Evolutionary conservation across 495 filamentous ascomycete genomes (phyloP).

Genomic region (Lindgomyces ingoldianus): DNA sequence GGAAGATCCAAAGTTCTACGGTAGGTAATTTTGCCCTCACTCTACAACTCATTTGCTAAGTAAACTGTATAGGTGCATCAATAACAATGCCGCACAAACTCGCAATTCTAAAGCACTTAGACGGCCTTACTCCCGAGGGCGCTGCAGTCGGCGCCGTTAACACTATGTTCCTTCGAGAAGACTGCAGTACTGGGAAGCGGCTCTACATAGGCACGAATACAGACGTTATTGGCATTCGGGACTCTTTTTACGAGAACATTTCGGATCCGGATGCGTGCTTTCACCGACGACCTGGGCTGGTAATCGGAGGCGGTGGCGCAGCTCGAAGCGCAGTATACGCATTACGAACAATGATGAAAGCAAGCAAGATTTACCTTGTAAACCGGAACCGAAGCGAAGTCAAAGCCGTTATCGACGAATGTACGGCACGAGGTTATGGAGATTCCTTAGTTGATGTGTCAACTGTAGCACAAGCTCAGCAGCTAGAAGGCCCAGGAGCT

Average conservation of each 20-base stretch:
- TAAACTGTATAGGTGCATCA: slow-evolving; percentile 51
- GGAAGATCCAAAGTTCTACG: slow-evolving; percentile 57
- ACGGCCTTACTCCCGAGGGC: slow-evolving; percentile 67
- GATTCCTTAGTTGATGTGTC: slow-evolving; percentile 57
- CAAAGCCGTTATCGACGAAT: slow-evolving; percentile 62
- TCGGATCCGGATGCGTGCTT: slow-evolving; percentile 48
- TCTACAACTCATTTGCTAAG: neutral
- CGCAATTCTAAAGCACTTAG: slow-evolving; percentile 65
- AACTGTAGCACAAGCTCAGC: slow-evolving; percentile 56
- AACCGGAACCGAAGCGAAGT: slow-evolving; percentile 66
- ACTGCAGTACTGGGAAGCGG: slow-evolving; percentile 44
- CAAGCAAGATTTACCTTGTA: slow-evolving; percentile 68
- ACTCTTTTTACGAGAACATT: slow-evolving; percentile 65
- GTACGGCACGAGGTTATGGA: slow-evolving; percentile 53
- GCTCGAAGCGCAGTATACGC: slow-evolving; percentile 71
- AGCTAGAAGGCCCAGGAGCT: slow-evolving; percentile 58
- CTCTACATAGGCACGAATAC: slow-evolving; percentile 71
- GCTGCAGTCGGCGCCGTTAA: slow-evolving; percentile 71
- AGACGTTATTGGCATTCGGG: slow-evolving; percentile 70
- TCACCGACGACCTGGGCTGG: slow-evolving; percentile 58
- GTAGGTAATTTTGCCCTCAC: slow-evolving; percentile 6
- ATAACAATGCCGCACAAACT: slow-evolving; percentile 80
- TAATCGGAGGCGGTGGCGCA: slow-evolving; percentile 69
- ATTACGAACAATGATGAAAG: slow-evolving; percentile 63
- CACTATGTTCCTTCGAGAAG: slow-evolving; percentile 65